phyloP scores from a whole-genome alignment of 768 basidiomycete species.

The Rhodocollybia butyracea region DNA sequence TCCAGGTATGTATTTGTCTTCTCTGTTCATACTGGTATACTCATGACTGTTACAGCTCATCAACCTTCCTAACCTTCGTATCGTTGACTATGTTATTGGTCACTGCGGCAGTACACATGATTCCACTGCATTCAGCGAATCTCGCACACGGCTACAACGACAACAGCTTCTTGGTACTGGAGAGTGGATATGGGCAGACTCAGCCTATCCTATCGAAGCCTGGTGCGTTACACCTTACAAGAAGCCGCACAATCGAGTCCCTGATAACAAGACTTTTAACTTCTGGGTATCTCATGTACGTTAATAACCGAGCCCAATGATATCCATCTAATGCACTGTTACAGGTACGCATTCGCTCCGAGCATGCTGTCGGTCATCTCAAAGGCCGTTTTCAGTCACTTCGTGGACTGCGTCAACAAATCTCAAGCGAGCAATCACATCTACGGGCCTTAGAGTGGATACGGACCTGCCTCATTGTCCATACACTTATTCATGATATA shows the following conservation, averaged over 20 bases:
- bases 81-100: slow-evolving; percentile 30
- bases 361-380: slow-evolving; percentile 35
- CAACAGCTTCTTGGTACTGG: slow-evolving; percentile 20
- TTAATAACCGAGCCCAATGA: too few species aligned
- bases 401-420: slow-evolving; percentile 22
- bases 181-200: slow-evolving; percentile 20
- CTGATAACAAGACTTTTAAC: slow-evolving; percentile 28
- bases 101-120: slow-evolving; percentile 32
- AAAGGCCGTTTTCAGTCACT: slow-evolving; percentile 29
- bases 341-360: slow-evolving; percentile 27
- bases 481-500: slow-evolving; percentile 29
- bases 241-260: slow-evolving; percentile 22
- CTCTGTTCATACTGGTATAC: background rate
- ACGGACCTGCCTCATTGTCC: slow-evolving; percentile 28
- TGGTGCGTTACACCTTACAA: slow-evolving; percentile 28
- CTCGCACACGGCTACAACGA: slow-evolving; percentile 19
- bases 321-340: slow-evolving; percentile 20
- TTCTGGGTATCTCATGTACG: too few species aligned
- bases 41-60: slow-evolving; percentile 24
- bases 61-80: slow-evolving; percentile 26
- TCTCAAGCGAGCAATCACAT: slow-evolving; percentile 24
- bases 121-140: slow-evolving; percentile 28
- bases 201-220: slow-evolving; percentile 25
- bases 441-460: slow-evolving; percentile 25
- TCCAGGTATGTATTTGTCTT: slow-evolving; percentile 22